phyloP scores from a whole-genome alignment of 495 filamentous ascomycete species.

The Chaetomidium leptoderma region DNA sequence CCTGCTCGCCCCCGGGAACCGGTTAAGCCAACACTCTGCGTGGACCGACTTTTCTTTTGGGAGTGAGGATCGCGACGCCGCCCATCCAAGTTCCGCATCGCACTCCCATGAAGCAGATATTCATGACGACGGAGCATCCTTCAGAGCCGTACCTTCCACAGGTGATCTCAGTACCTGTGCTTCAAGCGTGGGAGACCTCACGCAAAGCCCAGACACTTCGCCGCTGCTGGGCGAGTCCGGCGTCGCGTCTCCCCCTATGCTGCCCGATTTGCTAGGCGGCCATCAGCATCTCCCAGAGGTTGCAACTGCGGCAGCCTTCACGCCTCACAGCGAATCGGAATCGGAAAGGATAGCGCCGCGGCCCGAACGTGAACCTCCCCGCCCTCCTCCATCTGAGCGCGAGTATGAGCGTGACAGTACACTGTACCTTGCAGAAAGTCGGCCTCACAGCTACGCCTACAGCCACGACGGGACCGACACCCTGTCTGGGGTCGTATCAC shows the following conservation, averaged over 20 bases:
- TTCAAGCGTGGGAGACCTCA: constrained; percentile 23
- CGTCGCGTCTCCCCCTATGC: constrained; percentile 22
- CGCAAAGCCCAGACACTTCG: constrained; percentile 24
- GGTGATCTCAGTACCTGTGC: constrained; percentile 22
- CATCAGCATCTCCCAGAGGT: constrained; percentile 38
- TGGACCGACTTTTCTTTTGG: constrained; percentile 57
- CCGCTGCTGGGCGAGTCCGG: constrained; percentile 26
- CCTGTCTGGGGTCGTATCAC: constrained; percentile 26
- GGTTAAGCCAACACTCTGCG: constrained; percentile 47
- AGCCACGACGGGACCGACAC: constrained; percentile 36
- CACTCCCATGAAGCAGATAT: constrained; percentile 23
- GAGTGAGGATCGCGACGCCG: constrained; percentile 39
- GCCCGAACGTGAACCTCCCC: constrained; percentile 38
- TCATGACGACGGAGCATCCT: constrained; percentile 15
- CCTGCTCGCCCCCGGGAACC: constrained; percentile 43
- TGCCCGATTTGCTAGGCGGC: constrained; percentile 19
- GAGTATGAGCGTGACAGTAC: constrained; percentile 27
- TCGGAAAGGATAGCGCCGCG: constrained; percentile 24
- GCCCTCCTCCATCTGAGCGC: constrained; percentile 18
- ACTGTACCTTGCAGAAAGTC: constrained; percentile 40
- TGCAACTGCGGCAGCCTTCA: constrained; percentile 36
- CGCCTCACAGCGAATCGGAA: constrained; percentile 19
- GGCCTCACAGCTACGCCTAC: constrained; percentile 41
- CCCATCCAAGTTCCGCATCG: constrained; percentile 17
- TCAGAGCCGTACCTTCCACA: constrained; percentile 16